Percentiles rank a stretch among this genome's conserved stretches.
phyloP scores from a whole-genome alignment of 2,329 filamentous ascomycete genomes.

The Pezicula neosporulosa region DNA sequence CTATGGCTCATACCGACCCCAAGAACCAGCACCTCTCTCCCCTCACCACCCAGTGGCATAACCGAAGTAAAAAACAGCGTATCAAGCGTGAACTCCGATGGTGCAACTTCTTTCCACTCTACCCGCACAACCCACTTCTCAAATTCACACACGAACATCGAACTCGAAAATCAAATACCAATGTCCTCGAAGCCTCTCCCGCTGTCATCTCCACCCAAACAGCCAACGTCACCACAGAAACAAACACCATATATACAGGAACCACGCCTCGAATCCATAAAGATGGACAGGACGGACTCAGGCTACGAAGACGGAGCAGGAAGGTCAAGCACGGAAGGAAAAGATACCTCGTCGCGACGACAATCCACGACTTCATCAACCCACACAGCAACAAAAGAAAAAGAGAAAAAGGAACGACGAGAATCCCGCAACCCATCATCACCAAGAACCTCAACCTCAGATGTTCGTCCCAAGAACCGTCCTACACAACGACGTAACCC shows the following conservation, averaged over 20 bases:
- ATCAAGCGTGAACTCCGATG: constrained; percentile 22
- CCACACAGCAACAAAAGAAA: not conserved
- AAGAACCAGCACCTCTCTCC: constrained; percentile 13
- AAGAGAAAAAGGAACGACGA: too few relatives aligned
- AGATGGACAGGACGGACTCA: constrained; percentile 26
- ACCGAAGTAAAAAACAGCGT: constrained; percentile 12
- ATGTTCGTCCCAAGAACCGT: constrained; percentile 3
- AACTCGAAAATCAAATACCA: constrained; percentile 4
- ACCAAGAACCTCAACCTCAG: constrained; percentile 13
- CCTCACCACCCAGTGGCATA: constrained; percentile 18
- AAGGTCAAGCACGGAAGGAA: not conserved
- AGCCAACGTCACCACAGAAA: constrained; percentile 6
- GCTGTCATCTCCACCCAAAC: constrained; percentile 1
- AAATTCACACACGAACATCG: constrained; percentile 11
- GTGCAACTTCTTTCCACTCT: constrained; percentile 27
- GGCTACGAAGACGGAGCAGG: constrained; percentile 18
- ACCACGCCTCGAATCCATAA: constrained; percentile 9
- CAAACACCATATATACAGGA: not conserved
- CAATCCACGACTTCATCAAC: not conserved
- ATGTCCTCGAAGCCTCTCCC: constrained; percentile 6
- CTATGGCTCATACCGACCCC: constrained; percentile 12
- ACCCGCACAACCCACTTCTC: constrained; percentile 15
- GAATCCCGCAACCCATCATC: constrained; percentile 3
- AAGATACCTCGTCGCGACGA: not conserved
- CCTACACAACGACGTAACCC: constrained; percentile 10